These are phyloP conservation scores for Rhynchospora breviuscula DNA, from an alignment of 176 grass and related monocot genomes.

Conservation along the genomic window DNA sequence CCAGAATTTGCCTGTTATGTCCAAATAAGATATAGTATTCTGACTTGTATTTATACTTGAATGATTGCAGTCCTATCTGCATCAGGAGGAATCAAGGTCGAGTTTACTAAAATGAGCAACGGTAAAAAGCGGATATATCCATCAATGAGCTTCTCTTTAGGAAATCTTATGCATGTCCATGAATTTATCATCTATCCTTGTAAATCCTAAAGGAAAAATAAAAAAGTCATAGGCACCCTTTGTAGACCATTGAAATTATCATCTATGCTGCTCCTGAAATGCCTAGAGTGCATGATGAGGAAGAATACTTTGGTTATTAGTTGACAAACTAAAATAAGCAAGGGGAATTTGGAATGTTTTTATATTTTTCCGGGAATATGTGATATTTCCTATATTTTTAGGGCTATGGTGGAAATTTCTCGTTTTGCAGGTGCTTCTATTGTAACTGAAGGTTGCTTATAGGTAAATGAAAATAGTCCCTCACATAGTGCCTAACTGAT, in stretches of 20 bases:
- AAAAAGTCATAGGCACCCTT: neutral
- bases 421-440: neutral
- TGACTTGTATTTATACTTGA: slow-evolving; percentile 19
- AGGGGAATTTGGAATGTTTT: neutral
- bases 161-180: neutral
- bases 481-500: neutral
- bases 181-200: neutral
- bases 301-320: neutral
- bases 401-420: neutral
- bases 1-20: neutral
- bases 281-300: neutral
- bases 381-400: neutral
- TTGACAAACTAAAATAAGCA: neutral
- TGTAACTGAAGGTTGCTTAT: neutral
- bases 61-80: slow-evolving; percentile 77
- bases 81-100: slow-evolving; percentile 78
- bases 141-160: neutral
- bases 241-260: neutral
- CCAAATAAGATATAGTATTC: neutral
- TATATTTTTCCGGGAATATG: neutral
- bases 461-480: neutral
- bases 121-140: slow-evolving; percentile 36
- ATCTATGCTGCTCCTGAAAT: neutral
- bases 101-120: slow-evolving; percentile 67
- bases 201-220: neutral